These are phyloP conservation scores for Colletotrichum filicis DNA, from an alignment of 2,329 filamentous ascomycete genomes.

Conservation along the genomic window DNA sequence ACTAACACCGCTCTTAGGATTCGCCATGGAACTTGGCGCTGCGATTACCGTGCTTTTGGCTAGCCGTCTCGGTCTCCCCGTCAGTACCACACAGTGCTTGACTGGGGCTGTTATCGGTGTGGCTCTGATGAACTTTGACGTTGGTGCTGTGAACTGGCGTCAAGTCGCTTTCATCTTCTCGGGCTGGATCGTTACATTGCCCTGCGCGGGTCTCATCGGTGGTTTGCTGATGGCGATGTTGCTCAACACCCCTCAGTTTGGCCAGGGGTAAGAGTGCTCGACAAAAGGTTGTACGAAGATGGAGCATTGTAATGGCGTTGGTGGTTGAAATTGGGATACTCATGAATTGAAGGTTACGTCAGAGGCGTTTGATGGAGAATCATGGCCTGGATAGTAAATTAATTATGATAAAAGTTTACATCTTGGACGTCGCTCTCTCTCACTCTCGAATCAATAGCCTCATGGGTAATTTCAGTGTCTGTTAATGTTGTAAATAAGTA, in stretches of 20 bases:
- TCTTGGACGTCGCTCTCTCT: not conserved
- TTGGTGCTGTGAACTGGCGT: constrained; percentile 40
- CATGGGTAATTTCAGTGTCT: too few species aligned
- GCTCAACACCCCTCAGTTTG: constrained; percentile 39
- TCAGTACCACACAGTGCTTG: constrained; percentile 43
- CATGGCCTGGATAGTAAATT: not conserved
- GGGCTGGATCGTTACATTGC: constrained; percentile 41
- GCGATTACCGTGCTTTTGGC: constrained; percentile 46
- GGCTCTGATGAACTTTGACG: constrained; percentile 39
- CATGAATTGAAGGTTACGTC: not conserved
- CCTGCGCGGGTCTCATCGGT: constrained; percentile 39
- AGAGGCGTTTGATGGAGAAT: not conserved
- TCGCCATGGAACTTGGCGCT: constrained; percentile 50
- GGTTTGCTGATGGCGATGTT: constrained; percentile 40
- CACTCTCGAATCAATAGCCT: too few species aligned
- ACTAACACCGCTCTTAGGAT: not conserved
- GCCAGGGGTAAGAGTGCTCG: constrained; percentile 5
- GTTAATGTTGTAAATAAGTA: too few species aligned
- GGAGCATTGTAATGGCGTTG: constrained; percentile 13
- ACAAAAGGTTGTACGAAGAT: not conserved
- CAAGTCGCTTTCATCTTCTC: constrained; percentile 41
- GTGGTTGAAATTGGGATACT: not conserved
- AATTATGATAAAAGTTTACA: not conserved
- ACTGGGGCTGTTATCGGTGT: constrained; percentile 42
- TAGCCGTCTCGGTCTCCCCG: constrained; percentile 39